Base-by-base conservation (phyloP, 352 stramenopile genomes). In the Aphanomyces stellatus region DNA sequence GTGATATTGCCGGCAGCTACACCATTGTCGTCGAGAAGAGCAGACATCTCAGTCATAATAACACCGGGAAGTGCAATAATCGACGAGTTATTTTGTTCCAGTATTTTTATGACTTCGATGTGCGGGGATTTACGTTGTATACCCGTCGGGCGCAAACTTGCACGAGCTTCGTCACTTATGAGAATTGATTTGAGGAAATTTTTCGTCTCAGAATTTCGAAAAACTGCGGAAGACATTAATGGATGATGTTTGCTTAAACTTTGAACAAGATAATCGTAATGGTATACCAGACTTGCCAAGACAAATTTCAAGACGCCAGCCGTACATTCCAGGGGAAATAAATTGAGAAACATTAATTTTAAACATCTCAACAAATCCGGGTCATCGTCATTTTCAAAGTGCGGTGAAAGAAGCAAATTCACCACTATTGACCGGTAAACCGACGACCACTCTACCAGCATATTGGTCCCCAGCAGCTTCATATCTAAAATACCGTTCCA, bases 381-480 rank as follows among this genome's bases (percentile, higher is more conserved):
- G 17, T 43, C 37, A 17, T 43, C 37, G 37, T 43, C 10, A 43
- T 17, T 43, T 43, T 17, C 37, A 43, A 43, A 43, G 17, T 43
- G 37, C 17, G 37, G 37, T 17, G 37, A 43, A 43, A 43, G 17
- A 10, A 43, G 37, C 37, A 43, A 43, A 43, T 17, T 43, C 37
- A 43, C 37, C 17, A 17, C 37, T 43, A 17, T 43, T 43, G 10
- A 43, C 37, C 37, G 37, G 37, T 43, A 43, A 17, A 43, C 37
- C 37, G 37, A 17, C 17, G 37, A 43, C 37, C 37, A 43, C 37
- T 17, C 37, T 48, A 13, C 51, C 62, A 8, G 35, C 1, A 63
- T 51, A 68, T 41, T 69, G 53, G 15, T 64, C 33, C 0, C 51
- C 46, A 22, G 57, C 43, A 10, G 37, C 37, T 17, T 43, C 37